Conservation (phyloP, 305 asterid genomes). For the Lippia alba region DNA sequence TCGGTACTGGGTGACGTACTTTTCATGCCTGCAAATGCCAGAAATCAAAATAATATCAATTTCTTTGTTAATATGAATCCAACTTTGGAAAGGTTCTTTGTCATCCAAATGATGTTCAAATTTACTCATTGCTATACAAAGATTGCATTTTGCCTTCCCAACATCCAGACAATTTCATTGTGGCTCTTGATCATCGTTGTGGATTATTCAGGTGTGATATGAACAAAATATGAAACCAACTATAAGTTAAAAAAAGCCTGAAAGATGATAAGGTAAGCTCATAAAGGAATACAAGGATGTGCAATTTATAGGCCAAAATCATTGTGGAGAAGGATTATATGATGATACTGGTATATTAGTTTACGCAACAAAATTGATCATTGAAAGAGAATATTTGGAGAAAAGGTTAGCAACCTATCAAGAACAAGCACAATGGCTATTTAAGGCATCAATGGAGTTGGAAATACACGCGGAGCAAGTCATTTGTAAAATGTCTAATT, state of each 20-base stretch:
- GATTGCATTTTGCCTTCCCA: no score
- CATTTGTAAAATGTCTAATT: neutral
- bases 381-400: neutral
- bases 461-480: no score
- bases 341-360: no score
- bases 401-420: neutral
- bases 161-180: no score
- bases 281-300: neutral
- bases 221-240: neutral
- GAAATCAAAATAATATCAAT: neutral
- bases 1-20: slow-evolving; percentile 71
- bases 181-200: neutral
- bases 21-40: slow-evolving; percentile 72
- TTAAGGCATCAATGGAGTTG: no score
- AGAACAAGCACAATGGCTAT: no score
- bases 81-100: neutral
- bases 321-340: no score
- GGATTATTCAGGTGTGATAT: neutral
- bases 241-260: neutral
- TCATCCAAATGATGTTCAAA: no score
- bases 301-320: no score
- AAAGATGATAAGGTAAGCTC: neutral
- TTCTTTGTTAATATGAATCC: neutral
- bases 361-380: neutral
- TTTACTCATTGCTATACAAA: no score